Percentiles rank a stretch among this genome's conserved stretches.
Evolutionary conservation across 192 early-diverging fungal genomes (phyloP).

Genomic region (Entophlyctis helioformis): DNA sequence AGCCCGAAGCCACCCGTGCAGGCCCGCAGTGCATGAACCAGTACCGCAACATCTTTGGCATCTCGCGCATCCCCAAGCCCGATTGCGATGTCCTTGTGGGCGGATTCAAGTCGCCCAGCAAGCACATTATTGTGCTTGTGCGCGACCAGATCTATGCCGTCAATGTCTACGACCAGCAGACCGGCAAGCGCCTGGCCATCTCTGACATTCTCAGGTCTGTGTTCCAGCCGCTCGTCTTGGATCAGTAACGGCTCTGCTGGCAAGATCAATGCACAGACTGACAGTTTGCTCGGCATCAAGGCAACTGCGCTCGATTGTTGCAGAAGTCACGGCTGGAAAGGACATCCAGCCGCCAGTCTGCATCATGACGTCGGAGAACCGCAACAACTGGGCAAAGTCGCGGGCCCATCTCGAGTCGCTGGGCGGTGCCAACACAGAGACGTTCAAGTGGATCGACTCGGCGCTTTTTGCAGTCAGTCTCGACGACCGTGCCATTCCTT

Average conservation of each 20-base stretch:
- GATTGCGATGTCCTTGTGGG: constrained; percentile 60
- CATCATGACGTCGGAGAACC: constrained; percentile 66
- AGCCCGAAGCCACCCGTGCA: constrained; percentile 51
- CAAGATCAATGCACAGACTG: too few species aligned
- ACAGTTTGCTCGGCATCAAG: constrained; percentile 22
- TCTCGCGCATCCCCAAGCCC: constrained; percentile 69
- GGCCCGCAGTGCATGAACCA: constrained; percentile 78
- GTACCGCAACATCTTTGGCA: constrained; percentile 64
- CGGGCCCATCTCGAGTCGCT: constrained; percentile 55
- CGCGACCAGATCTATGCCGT: constrained; percentile 72
- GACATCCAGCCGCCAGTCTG: constrained; percentile 35
- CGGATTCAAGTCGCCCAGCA: constrained; percentile 25
- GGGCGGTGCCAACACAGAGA: constrained; percentile 43
- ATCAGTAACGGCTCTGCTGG: too few species aligned
- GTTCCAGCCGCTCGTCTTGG: neutral
- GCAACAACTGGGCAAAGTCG: constrained; percentile 68
- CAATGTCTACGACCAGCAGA: constrained; percentile 44
- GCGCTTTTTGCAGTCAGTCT: constrained; percentile 64
- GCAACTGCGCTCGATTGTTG: constrained; percentile 45
- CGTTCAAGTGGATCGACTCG: constrained; percentile 52
- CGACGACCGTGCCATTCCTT: constrained; percentile 49
- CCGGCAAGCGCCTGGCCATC: constrained; percentile 40
- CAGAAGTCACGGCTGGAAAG: constrained; percentile 29
- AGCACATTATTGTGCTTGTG: constrained; percentile 56
- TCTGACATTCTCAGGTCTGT: constrained; percentile 59